Base-by-base conservation (phyloP, 768 basidiomycete genomes). In the Boletus subparvulus region DNA sequence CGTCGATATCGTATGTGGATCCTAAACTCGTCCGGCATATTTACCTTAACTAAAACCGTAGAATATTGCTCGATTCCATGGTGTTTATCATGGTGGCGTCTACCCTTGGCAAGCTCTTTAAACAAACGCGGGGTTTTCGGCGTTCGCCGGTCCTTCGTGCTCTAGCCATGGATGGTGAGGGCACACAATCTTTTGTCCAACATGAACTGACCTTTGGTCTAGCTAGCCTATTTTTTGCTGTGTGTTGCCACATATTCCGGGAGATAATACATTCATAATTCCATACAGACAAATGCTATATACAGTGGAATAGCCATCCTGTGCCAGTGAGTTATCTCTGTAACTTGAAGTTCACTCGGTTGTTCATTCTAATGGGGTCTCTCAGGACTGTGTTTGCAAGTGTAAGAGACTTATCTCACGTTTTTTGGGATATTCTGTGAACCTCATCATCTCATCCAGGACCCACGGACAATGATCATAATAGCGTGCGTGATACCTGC, bases 161-260 rank as follows among this genome's bases (percentile, higher is more conserved):
- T 19, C 61, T 61, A 6, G 9, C 43, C 14, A 30, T 21, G 36
- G 61, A 61, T 40, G 61, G 61, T 62, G 42, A 61, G 61, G 10
- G n/a, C 17, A 24, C 36, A 14, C 21, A 54, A 55, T 44, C 9
- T 19, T 28, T 30, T 28, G 11, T 30, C 19, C n/a, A 10, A 2
- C n/a, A 21, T 24, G 1, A 28, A 47, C 37, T 48, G 30, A 54
- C 32, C 21, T 48, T 33, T 47, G 21, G 16, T 17, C 24, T 42
- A 56, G 55, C 50, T 39, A 9, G 8, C 9, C 4, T 46, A 19
- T 56, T 33, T 40, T 56, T 53, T 19, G 10, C 8, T 21, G 55
- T 56, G 4, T 17, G 50, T 52, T 19, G 6, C 19, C 30, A 11
- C 6, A 4, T 48, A 13, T 17, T 24, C 4, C 16, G 9, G 43